Conservation (phyloP, 768 basidiomycete species). For the Suillus spraguei region DNA sequence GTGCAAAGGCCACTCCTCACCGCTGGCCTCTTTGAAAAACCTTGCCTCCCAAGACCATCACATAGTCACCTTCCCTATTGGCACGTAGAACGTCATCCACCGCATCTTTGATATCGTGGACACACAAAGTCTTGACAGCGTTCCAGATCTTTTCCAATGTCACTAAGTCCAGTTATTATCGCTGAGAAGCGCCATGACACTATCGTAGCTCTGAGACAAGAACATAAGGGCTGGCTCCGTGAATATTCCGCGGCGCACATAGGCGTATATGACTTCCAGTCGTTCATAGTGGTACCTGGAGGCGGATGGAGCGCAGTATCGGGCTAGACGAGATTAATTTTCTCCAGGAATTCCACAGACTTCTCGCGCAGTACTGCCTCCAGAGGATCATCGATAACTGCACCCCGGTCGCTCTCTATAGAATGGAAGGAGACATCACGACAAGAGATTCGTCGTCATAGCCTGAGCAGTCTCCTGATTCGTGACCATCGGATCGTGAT, state of each 20-base stretch:
- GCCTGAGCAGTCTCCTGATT: slow-evolving; percentile 24
- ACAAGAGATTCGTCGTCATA: slow-evolving; percentile 18
- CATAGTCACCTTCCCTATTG: slow-evolving; percentile 25
- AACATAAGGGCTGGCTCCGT: slow-evolving; percentile 41
- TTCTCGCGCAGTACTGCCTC: slow-evolving; percentile 38
- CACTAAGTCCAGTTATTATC: slow-evolving; percentile 32
- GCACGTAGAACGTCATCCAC: slow-evolving; percentile 37
- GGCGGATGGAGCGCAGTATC: slow-evolving; percentile 32
- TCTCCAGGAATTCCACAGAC: slow-evolving; percentile 32
- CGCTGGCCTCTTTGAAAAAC: slow-evolving; percentile 34
- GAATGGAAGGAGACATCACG: slow-evolving; percentile 16
- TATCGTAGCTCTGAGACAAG: slow-evolving; percentile 36
- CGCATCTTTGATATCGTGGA: slow-evolving; percentile 32
- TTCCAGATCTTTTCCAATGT: slow-evolving; percentile 39
- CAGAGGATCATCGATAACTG: slow-evolving; percentile 31
- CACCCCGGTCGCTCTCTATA: slow-evolving; percentile 7
- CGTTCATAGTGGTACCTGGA: slow-evolving; percentile 39
- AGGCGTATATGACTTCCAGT: slow-evolving; percentile 36
- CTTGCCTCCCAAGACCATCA: slow-evolving; percentile 35
- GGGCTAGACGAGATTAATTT: slow-evolving; percentile 35
- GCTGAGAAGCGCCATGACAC: slow-evolving; percentile 31
- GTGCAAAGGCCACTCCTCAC: slow-evolving; percentile 34
- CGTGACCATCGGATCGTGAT: slow-evolving; percentile 22
- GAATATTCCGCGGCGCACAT: slow-evolving; percentile 39
- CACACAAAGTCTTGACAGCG: slow-evolving; percentile 27